Conservation (phyloP, 2,329 filamentous ascomycete species). For the Peltaster fructicola region DNA sequence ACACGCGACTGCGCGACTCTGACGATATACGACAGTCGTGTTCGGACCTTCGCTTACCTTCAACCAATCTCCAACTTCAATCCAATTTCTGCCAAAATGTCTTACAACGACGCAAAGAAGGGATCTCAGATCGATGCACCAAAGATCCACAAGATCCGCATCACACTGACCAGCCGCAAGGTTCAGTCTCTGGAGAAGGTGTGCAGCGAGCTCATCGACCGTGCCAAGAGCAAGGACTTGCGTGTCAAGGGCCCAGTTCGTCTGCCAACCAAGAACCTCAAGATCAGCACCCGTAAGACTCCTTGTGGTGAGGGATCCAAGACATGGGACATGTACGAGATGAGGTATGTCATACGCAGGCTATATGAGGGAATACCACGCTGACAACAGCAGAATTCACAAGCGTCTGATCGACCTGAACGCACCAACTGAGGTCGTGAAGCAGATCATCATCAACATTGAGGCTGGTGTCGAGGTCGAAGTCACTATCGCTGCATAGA, state of each 20-base stretch:
- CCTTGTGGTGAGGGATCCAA: constrained; percentile 99
- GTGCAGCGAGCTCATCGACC: constrained; percentile 94
- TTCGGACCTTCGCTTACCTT: constrained; percentile 19
- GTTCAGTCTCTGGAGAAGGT: constrained; percentile 94
- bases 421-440: constrained; percentile 93
- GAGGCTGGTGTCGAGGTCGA: constrained; percentile 87
- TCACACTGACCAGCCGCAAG: constrained; percentile 92
- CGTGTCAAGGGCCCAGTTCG: constrained; percentile 96
- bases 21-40: constrained; percentile 26
- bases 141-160: constrained; percentile 95
- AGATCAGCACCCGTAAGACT: constrained; percentile 96
- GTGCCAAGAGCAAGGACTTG: constrained; percentile 95
- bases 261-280: constrained; percentile 90
- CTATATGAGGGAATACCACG: not conserved
- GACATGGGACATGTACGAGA: constrained; percentile 98
- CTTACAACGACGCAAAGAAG: constrained; percentile 92
- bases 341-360: constrained; percentile 41
- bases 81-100: constrained; percentile 44
- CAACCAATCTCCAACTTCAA: constrained; percentile 7
- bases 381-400: constrained; percentile 14
- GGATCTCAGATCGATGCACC: constrained; percentile 68
- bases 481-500: constrained; percentile 73
- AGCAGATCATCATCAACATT: constrained; percentile 94
- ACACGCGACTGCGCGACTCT: constrained; percentile 2
- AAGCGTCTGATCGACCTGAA: constrained; percentile 41